Base-by-base conservation (phyloP, 805 yeast species). In the Sungouiella thailandica region DNA sequence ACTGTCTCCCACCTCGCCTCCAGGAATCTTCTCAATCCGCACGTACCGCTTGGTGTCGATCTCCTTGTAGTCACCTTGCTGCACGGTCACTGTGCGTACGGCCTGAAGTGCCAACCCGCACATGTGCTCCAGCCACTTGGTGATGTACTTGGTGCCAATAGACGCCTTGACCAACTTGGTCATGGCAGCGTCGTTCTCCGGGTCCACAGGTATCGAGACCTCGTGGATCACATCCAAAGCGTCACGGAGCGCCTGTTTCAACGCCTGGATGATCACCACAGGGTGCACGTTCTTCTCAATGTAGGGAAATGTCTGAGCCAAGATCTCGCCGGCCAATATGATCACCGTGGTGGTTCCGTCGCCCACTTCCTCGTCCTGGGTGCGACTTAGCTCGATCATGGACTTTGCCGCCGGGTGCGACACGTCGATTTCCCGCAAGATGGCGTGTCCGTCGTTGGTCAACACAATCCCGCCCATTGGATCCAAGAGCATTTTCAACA, bases 341-440 rank as follows among this genome's bases (percentile, higher is more conserved):
- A 93, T 93, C 35, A 93, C 99, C 7, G 96, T 83, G 17, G 99
- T 93, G 40, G 99, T 89, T 41, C 97, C 97, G 55, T 93, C 99
- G 36, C 99, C 99, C 38, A 77, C 98, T 65, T 90, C 98, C 65
- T 90, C 98, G 57, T 90, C 98, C 67, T 90, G 97, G 5, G 98
- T 89, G 65, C 98, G 78, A 52, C 93, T 80, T 46, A 93, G 75
- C 65, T 93, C 98, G 55, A 93, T 84, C 97, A 93, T 93, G 20
- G 95, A 83, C 65, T 93, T 93, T 29, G 99, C 99, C 4, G 98
- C 99, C 8, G 99, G 98, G 58, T 93, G 98, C 4, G 96, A 88
- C 36, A 84, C 95, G 57, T 90, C 97, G 48, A 93, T 93, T 58
- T 93, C 99, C 55, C 99, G 78, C 49, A 93, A 70, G 48, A 93